phyloP scores from a whole-genome alignment of 1,284 basidiomycete species.

The Irpex sp. region DNA sequence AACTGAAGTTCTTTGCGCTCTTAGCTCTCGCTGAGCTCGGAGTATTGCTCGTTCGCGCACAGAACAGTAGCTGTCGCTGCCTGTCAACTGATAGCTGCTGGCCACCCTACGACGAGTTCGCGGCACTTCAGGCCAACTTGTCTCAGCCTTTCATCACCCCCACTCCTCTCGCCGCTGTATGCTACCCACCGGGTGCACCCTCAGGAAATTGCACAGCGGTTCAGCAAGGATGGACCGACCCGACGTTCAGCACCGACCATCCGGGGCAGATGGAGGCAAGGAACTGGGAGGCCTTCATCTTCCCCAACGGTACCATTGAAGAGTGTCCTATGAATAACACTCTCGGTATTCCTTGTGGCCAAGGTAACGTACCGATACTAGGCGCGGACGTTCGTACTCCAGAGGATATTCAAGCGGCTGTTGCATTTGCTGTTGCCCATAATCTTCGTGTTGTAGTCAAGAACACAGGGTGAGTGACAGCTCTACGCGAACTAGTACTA shows the following conservation, averaged over 20 bases:
- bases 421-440: constrained; percentile 35
- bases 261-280: constrained; percentile 36
- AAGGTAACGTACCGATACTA: constrained; percentile 40
- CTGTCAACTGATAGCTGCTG: constrained; percentile 36
- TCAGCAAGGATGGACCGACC: constrained; percentile 25
- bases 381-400: constrained; percentile 38
- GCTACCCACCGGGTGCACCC: constrained; percentile 31
- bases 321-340: constrained; percentile 39
- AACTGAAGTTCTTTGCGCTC: background rate
- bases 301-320: constrained; percentile 35
- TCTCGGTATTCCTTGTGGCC: constrained; percentile 36
- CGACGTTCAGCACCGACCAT: constrained; percentile 35
- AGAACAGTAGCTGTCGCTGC: constrained; percentile 18
- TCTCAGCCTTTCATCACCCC: constrained; percentile 38
- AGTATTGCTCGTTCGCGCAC: background rate
- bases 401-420: constrained; percentile 36
- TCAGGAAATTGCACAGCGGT: constrained; percentile 33
- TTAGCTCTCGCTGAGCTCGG: background rate
- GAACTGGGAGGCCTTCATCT: constrained; percentile 38
- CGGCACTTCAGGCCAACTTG: constrained; percentile 27
- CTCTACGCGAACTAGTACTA: background rate
- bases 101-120: constrained; percentile 34
- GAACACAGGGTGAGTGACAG: constrained; percentile 37
- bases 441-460: constrained; percentile 43
- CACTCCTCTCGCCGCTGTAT: constrained; percentile 33